phyloP scores from a whole-genome alignment of 2,329 filamentous ascomycete genomes.

The Elsinoe australis region DNA sequence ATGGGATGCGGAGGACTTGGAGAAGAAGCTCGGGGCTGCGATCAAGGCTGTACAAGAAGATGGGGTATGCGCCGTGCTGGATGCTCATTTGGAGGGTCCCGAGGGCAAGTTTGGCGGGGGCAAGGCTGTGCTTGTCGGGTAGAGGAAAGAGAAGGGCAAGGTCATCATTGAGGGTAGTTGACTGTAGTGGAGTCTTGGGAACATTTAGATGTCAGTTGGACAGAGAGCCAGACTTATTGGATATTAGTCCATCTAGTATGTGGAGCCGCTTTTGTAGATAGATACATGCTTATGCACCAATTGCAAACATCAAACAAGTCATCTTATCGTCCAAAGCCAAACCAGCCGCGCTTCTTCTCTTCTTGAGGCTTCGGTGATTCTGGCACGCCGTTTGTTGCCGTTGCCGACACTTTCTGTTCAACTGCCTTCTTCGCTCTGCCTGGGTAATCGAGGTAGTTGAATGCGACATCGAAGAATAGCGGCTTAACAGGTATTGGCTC shows the following conservation, averaged over 20 bases:
- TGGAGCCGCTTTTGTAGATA: too few species aligned
- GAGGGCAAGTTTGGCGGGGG: slow-evolving; percentile 46
- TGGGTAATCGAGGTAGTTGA: slow-evolving; percentile 95
- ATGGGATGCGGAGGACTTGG: slow-evolving; percentile 49
- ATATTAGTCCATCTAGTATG: too few species aligned
- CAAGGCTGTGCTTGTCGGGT: slow-evolving; percentile 26
- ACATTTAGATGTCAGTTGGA: too few species aligned
- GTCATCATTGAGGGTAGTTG: too few species aligned
- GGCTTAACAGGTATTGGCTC: slow-evolving; percentile 85
- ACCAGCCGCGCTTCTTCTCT: slow-evolving; percentile 44
- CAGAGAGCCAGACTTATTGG: too few species aligned
- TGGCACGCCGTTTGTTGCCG: slow-evolving; percentile 23
- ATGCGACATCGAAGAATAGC: slow-evolving; percentile 90
- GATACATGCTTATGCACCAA: too few species aligned
- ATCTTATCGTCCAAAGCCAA: slow-evolving; percentile 41
- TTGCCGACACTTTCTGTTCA: slow-evolving; percentile 23
- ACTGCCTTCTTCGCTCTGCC: slow-evolving; percentile 42
- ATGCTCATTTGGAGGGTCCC: slow-evolving; percentile 52
- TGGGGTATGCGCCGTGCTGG: slow-evolving; percentile 55
- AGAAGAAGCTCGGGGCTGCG: slow-evolving; percentile 48
- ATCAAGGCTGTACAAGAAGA: slow-evolving; percentile 47
- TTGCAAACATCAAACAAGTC: too few species aligned
- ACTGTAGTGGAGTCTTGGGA: too few species aligned
- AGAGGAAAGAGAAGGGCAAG: not conserved
- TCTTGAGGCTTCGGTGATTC: slow-evolving; percentile 25